These are phyloP conservation scores for Pistacia integerrima DNA, from an alignment of 345 rosid genomes.

Conservation along the genomic window DNA sequence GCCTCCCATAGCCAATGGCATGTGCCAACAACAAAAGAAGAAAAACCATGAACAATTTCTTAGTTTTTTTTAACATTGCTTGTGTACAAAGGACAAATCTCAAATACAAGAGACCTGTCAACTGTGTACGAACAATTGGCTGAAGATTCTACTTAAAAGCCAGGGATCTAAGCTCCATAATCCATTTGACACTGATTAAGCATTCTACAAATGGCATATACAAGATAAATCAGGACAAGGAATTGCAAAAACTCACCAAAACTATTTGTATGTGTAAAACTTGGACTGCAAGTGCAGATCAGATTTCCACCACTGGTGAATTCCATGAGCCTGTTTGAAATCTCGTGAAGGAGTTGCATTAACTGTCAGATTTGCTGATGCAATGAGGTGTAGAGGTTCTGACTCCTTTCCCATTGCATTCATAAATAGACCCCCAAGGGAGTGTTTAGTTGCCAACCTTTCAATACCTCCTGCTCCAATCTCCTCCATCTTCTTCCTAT, in stretches of 20 bases:
- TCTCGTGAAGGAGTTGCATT: conserved; percentile 45
- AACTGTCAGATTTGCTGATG: conserved; percentile 62
- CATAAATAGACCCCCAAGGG: conserved; percentile 67
- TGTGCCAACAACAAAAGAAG: background rate
- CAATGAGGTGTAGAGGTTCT: conserved; percentile 75
- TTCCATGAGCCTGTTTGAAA: conserved; percentile 81
- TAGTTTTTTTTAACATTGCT: background rate
- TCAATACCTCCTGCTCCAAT: conserved; percentile 73
- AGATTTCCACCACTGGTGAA: conserved; percentile 92
- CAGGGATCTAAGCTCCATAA: background rate
- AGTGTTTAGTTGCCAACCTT: conserved; percentile 68
- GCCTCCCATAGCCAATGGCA: background rate
- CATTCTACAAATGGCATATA: background rate
- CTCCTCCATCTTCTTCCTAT: conserved; percentile 85
- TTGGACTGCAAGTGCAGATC: conserved; percentile 55
- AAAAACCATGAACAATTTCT: background rate
- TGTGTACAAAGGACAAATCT: background rate
- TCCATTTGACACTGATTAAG: background rate
- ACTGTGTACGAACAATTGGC: background rate
- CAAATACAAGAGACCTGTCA: background rate
- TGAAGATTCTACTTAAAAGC: background rate
- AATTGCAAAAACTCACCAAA: background rate
- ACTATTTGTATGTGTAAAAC: conserved; percentile 52
- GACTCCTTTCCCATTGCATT: conserved; percentile 56
- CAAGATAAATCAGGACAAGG: background rate